Evolutionary conservation across 2,329 filamentous ascomycete genomes (phyloP).

Genomic region (Phyllosticta citrichinensis): DNA sequence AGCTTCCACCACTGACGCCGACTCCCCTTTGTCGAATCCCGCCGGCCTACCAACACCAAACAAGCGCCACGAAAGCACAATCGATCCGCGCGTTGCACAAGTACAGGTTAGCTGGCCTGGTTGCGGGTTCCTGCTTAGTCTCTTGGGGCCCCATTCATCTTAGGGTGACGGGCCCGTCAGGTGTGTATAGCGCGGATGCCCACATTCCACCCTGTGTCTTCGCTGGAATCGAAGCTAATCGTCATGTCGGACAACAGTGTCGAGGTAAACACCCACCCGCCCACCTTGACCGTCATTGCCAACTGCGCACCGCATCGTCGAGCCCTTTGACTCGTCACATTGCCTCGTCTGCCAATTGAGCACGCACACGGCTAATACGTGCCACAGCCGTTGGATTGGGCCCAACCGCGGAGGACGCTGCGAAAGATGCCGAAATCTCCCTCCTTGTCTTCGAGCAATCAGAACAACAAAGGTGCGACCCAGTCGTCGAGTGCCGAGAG

Average conservation of each 20-base stretch:
- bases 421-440: conserved; percentile 31
- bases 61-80: conserved; percentile 7
- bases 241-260: conserved; percentile 9
- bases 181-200: conserved; percentile 8
- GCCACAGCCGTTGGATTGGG: conserved; percentile 11
- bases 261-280: conserved; percentile 6
- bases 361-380: conserved; percentile 7
- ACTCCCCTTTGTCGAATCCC: conserved; percentile 7
- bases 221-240: conserved; percentile 8
- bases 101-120: conserved; percentile 1
- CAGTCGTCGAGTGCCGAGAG: conserved; percentile 20
- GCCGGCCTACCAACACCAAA: conserved; percentile 9
- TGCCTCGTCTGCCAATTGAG: conserved; percentile 5
- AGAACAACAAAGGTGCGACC: conserved; percentile 14
- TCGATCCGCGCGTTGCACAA: conserved; percentile 8
- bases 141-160: conserved; percentile 7
- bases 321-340: conserved; percentile 6
- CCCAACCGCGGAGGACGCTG: conserved; percentile 19
- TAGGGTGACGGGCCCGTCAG: conserved; percentile 7
- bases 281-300: background rate
- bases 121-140: conserved; percentile 8
- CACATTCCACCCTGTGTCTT: conserved; percentile 1
- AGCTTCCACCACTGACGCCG: conserved; percentile 7
- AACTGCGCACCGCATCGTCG: background rate
- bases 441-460: conserved; percentile 27